phyloP scores from a whole-genome alignment of 2,329 filamentous ascomycete genomes.

The Venturia pyrina region DNA sequence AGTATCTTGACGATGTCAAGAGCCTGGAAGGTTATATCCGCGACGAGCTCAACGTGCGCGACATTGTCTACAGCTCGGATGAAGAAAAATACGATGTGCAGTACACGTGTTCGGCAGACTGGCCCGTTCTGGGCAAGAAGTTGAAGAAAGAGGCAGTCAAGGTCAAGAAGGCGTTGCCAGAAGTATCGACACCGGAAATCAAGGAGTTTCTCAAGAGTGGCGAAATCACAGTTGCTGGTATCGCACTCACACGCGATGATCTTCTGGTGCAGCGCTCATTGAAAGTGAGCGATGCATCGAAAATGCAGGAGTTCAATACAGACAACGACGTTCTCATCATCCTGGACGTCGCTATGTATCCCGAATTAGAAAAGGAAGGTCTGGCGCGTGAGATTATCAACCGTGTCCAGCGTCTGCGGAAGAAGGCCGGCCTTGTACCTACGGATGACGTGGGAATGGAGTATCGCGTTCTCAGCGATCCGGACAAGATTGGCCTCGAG shows the following conservation, averaged over 20 bases:
- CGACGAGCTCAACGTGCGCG: conserved; percentile 84
- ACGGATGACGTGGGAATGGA: conserved; percentile 97
- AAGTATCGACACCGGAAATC: conserved; percentile 68
- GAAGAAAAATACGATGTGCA: conserved; percentile 88
- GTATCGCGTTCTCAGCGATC: conserved; percentile 71
- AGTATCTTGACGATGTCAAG: conserved; percentile 78
- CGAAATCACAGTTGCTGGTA: conserved; percentile 74
- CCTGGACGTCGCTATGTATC: conserved; percentile 71
- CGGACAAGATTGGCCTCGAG: conserved; percentile 63
- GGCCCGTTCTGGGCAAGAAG: conserved; percentile 92
- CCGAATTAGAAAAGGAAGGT: conserved; percentile 80
- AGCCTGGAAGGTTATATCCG: conserved; percentile 80
- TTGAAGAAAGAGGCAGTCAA: conserved; percentile 88
- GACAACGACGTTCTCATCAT: conserved; percentile 87
- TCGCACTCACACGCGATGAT: conserved; percentile 72
- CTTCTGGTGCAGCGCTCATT: conserved; percentile 72
- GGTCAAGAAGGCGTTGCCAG: conserved; percentile 83
- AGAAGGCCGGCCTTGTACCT: conserved; percentile 81
- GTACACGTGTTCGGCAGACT: conserved; percentile 83
- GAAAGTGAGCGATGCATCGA: conserved; percentile 59
- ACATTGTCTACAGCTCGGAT: conserved; percentile 73
- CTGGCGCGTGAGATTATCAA: conserved; percentile 88
- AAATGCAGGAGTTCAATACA: conserved; percentile 74
- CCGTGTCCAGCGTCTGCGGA: conserved; percentile 81
- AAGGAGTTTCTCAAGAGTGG: conserved; percentile 65